These are phyloP conservation scores for Ophiostoma sp. DNA, from an alignment of 2,329 filamentous ascomycete species.

Conservation along the genomic window DNA sequence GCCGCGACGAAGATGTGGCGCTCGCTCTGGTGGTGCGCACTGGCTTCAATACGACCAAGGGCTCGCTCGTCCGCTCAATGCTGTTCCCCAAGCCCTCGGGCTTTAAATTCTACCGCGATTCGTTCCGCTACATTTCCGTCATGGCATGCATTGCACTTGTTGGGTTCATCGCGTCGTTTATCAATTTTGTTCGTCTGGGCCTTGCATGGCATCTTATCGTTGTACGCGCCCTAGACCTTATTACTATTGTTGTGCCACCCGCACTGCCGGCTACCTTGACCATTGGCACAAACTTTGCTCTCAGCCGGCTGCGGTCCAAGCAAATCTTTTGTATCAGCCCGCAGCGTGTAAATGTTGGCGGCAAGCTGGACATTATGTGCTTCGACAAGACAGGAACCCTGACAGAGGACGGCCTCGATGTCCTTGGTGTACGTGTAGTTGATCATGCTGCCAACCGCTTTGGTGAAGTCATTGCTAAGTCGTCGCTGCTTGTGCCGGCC, in stretches of 20 bases:
- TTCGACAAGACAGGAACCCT: constrained; percentile 99
- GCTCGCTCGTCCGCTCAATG: constrained; percentile 93
- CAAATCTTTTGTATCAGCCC: constrained; percentile 97
- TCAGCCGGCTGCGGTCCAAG: constrained; percentile 78
- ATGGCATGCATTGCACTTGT: constrained; percentile 83
- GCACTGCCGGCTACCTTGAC: constrained; percentile 90
- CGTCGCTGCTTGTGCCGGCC: constrained; percentile 32
- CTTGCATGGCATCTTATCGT: constrained; percentile 87
- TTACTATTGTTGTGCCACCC: constrained; percentile 95
- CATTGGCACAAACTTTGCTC: constrained; percentile 92
- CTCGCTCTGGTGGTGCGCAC: constrained; percentile 89
- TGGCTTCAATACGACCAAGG: constrained; percentile 96
- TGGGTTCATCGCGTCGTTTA: constrained; percentile 83
- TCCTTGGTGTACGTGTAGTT: constrained; percentile 79
- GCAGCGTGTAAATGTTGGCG: constrained; percentile 91
- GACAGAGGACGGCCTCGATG: constrained; percentile 92
- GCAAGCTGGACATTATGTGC: constrained; percentile 92
- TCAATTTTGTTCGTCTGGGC: constrained; percentile 84
- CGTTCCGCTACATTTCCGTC: constrained; percentile 94
- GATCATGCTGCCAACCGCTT: constrained; percentile 59
- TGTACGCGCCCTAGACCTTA: constrained; percentile 84
- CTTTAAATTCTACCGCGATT: constrained; percentile 98
- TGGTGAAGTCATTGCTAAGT: constrained; percentile 67
- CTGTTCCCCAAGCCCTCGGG: constrained; percentile 96
- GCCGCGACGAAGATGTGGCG: constrained; percentile 78